phyloP scores from a whole-genome alignment of 208 protist genomes.

The Trypanosoma cruzi region DNA sequence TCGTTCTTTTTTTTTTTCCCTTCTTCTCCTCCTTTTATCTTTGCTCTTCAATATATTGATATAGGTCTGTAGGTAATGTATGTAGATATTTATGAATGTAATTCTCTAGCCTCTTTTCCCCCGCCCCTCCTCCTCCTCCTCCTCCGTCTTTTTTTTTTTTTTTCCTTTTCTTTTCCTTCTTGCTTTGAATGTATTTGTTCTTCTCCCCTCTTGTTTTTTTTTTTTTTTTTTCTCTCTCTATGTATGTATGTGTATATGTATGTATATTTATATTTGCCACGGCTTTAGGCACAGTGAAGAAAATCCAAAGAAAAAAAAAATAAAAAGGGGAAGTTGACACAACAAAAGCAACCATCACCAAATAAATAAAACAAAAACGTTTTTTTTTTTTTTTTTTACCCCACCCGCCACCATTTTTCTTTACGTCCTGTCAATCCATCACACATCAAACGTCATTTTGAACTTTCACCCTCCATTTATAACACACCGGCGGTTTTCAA shows the following conservation, averaged over 20 bases:
- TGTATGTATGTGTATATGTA: no score
- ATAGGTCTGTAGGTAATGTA: no score
- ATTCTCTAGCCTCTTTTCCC: no score
- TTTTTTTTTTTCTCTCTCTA: not conserved
- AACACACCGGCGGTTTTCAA: not conserved
- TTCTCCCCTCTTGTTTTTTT: not conserved
- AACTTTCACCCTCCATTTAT: not conserved
- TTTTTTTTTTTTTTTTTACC: no score
- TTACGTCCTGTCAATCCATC: no score
- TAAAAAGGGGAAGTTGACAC: not conserved
- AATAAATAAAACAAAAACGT: slow-evolving; percentile 7
- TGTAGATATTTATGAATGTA: no score
- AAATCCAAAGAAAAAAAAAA: not conserved
- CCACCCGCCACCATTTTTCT: no score
- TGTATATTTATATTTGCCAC: not conserved
- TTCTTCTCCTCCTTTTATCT: not conserved
- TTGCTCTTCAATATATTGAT: slow-evolving; percentile 17
- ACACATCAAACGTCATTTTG: no score
- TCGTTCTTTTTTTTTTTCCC: slow-evolving; percentile 14
- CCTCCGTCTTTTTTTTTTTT: not conserved
- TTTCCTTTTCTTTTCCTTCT: not conserved
- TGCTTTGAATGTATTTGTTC: no score
- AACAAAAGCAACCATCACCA: not conserved
- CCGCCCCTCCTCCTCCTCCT: no score
- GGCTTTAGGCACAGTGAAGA: not conserved